Conservation (phyloP, 2,329 filamentous ascomycete species). For the Allantophomopsis lycopodina region DNA sequence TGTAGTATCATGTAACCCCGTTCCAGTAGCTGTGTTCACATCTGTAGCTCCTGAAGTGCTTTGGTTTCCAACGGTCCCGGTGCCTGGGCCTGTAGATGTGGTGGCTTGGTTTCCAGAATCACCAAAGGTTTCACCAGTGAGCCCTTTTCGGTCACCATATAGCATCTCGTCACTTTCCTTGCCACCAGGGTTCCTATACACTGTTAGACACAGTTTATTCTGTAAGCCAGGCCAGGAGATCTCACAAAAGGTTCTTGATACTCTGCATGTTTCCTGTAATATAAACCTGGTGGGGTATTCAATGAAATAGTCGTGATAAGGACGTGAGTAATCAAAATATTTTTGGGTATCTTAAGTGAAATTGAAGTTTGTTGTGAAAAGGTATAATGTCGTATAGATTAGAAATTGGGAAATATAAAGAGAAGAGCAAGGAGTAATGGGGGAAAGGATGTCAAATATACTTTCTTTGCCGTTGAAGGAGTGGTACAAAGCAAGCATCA, state of each 20-base stretch:
- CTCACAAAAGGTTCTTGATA: constrained; percentile 18
- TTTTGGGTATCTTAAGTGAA: not conserved
- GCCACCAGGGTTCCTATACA: constrained; percentile 8
- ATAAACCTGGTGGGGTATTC: too few relatives aligned
- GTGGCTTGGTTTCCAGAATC: not conserved
- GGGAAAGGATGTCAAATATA: too few relatives aligned
- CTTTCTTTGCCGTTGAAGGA: too few relatives aligned
- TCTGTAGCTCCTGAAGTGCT: not conserved
- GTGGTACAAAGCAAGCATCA: too few relatives aligned
- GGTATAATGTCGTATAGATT: not conserved
- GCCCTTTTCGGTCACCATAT: constrained; percentile 7
- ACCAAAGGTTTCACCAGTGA: not conserved
- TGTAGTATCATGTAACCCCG: not conserved
- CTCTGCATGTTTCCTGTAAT: constrained; percentile 15
- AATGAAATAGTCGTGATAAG: too few relatives aligned
- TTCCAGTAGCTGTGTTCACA: too few relatives aligned
- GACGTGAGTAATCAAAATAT: too few relatives aligned
- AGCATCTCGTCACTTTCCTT: constrained; percentile 13
- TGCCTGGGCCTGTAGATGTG: not conserved
- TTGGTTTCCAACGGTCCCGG: not conserved
- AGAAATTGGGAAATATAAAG: not conserved
- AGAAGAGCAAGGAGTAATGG: too few relatives aligned
- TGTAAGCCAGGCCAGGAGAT: not conserved
- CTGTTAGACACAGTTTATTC: not conserved
- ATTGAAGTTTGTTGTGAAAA: not conserved